These are phyloP conservation scores for Phytophthora europaea DNA, from an alignment of 352 stramenopile species.

Conservation along the genomic window DNA sequence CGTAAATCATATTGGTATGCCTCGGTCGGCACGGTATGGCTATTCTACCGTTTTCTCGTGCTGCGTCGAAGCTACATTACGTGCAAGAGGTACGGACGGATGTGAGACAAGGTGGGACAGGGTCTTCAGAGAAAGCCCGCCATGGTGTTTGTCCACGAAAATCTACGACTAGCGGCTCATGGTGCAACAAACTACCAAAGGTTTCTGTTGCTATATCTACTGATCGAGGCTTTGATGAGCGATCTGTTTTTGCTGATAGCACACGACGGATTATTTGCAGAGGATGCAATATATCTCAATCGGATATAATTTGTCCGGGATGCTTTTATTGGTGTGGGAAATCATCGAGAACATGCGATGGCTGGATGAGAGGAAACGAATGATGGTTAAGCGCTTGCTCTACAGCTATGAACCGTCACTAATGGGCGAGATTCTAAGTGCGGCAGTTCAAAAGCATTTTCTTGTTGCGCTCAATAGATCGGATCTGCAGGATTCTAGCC, in stretches of 20 bases:
- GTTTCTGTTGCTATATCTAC: slow-evolving; percentile 24
- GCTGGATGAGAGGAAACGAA: background rate
- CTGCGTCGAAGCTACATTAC: slow-evolving; percentile 14
- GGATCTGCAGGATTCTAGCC: slow-evolving; percentile 20
- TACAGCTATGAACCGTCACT: slow-evolving; percentile 34
- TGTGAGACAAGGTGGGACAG: slow-evolving; percentile 6
- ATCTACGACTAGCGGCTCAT: slow-evolving; percentile 13
- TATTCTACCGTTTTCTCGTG: slow-evolving; percentile 11
- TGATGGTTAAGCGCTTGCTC: slow-evolving; percentile 27
- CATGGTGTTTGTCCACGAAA: slow-evolving; percentile 28
- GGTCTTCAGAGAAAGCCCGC: slow-evolving; percentile 1
- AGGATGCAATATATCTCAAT: slow-evolving; percentile 33
- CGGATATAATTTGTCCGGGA: slow-evolving; percentile 35
- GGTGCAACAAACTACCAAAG: slow-evolving; percentile 23
- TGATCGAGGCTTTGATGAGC: slow-evolving; percentile 38
- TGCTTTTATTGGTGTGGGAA: slow-evolving; percentile 33
- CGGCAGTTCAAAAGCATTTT: slow-evolving; percentile 15
- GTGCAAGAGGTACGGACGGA: slow-evolving; percentile 11
- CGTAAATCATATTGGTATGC: slow-evolving; percentile 21
- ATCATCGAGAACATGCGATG: slow-evolving; percentile 30
- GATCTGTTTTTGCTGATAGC: slow-evolving; percentile 37
- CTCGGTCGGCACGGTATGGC: slow-evolving; percentile 3
- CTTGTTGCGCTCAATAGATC: slow-evolving; percentile 25
- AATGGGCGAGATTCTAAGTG: slow-evolving; percentile 28
- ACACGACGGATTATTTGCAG: slow-evolving; percentile 21